Conservation (phyloP, 345 rosid species). For the Alliaria petiolata region DNA sequence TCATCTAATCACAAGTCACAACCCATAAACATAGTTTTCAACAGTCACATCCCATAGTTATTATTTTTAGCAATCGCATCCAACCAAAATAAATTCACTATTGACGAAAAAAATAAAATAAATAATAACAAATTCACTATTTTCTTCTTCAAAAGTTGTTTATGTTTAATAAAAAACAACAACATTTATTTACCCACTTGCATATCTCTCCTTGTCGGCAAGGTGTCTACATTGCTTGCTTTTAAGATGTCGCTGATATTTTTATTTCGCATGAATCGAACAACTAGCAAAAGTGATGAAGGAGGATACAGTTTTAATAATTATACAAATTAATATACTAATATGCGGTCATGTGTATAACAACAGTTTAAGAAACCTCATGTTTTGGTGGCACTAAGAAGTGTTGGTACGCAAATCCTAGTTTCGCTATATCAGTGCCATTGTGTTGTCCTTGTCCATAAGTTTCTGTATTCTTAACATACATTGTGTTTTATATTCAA, state of each 20-base stretch:
- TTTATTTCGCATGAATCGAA: conserved; percentile 3
- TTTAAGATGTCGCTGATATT: conserved; percentile 3
- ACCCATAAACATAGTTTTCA: neutral
- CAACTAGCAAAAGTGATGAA: neutral
- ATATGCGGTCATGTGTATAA: neutral
- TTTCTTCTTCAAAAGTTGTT: too few relatives aligned
- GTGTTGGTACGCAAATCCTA: neutral
- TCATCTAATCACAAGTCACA: conserved; percentile 8
- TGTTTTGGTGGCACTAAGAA: neutral
- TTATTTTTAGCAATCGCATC: neutral
- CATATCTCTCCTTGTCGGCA: conserved; percentile 25
- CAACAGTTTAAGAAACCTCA: neutral
- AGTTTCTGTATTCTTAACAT: neutral
- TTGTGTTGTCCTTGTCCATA: neutral
- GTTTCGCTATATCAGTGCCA: neutral
- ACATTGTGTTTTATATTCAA: neutral
- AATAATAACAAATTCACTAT: too few relatives aligned
- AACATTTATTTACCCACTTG: conserved; percentile 12
- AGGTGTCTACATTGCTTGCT: conserved; percentile 23
- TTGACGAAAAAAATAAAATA: too few relatives aligned
- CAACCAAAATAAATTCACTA: neutral
- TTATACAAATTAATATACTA: neutral
- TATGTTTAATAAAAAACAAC: neutral
- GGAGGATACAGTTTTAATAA: neutral
- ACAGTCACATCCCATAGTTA: neutral